These are phyloP conservation scores for Cryptococcus hybrid DNA, from an alignment of 1,284 basidiomycete genomes.

Conservation along the genomic window DNA sequence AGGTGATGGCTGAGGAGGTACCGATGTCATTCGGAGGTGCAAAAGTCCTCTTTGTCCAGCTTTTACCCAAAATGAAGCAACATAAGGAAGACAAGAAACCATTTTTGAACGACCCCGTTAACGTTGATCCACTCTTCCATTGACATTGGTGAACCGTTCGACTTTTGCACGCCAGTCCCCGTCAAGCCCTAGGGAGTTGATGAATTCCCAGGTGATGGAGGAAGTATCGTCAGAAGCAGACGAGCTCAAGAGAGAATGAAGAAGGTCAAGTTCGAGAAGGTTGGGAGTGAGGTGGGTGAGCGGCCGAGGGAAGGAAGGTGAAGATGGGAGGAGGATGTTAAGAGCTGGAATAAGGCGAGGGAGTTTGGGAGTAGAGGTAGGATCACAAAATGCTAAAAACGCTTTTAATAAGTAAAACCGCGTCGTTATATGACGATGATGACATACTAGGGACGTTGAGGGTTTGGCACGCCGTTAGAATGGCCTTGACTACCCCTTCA, in stretches of 20 bases:
- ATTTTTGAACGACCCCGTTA: slow-evolving; percentile 71
- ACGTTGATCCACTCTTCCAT: slow-evolving; percentile 63
- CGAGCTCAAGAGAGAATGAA: slow-evolving; percentile 55
- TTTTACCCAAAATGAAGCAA: slow-evolving; percentile 78
- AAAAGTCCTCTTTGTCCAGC: slow-evolving; percentile 61
- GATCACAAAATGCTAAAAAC: slow-evolving; percentile 58
- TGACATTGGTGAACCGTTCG: slow-evolving; percentile 58
- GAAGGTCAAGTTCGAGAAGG: slow-evolving; percentile 65
- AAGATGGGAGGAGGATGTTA: slow-evolving; percentile 38
- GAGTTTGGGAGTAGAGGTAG: slow-evolving; percentile 82
- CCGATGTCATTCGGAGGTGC: slow-evolving; percentile 28
- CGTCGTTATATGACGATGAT: background rate
- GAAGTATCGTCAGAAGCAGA: background rate
- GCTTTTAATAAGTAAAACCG: background rate
- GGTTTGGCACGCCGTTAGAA: slow-evolving; percentile 55
- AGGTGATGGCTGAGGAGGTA: background rate
- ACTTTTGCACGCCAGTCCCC: slow-evolving; percentile 64
- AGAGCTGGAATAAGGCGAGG: slow-evolving; percentile 67
- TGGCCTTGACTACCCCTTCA: slow-evolving; percentile 55
- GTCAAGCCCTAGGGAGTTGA: slow-evolving; percentile 63
- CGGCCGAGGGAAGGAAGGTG: slow-evolving; percentile 20
- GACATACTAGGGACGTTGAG: slow-evolving; percentile 58
- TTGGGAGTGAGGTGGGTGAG: slow-evolving; percentile 77
- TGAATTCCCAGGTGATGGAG: slow-evolving; percentile 27
- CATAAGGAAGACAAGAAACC: slow-evolving; percentile 72